Conservation (phyloP, 2,329 filamentous ascomycete species). For the Penicillium digitatum region DNA sequence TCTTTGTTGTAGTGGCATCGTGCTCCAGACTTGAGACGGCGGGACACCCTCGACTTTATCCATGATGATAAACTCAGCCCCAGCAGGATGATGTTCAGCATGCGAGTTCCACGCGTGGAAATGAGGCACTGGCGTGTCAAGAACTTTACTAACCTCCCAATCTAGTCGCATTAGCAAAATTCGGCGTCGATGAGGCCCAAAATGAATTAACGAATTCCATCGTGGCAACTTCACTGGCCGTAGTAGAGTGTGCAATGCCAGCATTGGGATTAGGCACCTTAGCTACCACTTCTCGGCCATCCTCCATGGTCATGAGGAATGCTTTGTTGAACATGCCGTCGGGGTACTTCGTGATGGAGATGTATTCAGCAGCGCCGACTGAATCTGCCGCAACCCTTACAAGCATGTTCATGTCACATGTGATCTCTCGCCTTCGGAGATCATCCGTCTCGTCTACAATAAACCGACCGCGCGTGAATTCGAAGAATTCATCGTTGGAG, state of each 20-base stretch:
- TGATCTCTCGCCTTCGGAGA: constrained; percentile 20
- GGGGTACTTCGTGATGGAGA: constrained; percentile 21
- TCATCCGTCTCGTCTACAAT: constrained; percentile 25
- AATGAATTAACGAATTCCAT: constrained; percentile 21
- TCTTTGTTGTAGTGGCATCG: constrained; percentile 23
- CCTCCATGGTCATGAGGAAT: constrained; percentile 30
- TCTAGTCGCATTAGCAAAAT: not conserved
- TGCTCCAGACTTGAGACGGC: constrained; percentile 25
- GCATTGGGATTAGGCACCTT: constrained; percentile 36
- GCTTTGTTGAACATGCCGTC: constrained; percentile 34
- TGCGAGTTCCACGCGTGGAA: constrained; percentile 23
- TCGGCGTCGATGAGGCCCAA: not conserved
- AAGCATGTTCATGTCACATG: constrained; percentile 23
- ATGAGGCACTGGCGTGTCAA: constrained; percentile 20
- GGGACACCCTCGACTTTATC: constrained; percentile 23
- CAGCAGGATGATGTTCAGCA: constrained; percentile 18
- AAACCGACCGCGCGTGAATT: constrained; percentile 31
- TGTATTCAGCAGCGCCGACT: constrained; percentile 16
- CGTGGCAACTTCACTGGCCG: constrained; percentile 40
- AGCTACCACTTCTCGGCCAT: constrained; percentile 32
- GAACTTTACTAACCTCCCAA: constrained; percentile 22
- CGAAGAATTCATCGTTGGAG: constrained; percentile 26
- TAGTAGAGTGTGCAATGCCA: constrained; percentile 26
- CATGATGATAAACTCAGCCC: constrained; percentile 25
- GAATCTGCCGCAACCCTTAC: constrained; percentile 21